Evolutionary conservation across 2,329 filamentous ascomycete genomes (phyloP).

Genomic region (Ceratocystis destructans): DNA sequence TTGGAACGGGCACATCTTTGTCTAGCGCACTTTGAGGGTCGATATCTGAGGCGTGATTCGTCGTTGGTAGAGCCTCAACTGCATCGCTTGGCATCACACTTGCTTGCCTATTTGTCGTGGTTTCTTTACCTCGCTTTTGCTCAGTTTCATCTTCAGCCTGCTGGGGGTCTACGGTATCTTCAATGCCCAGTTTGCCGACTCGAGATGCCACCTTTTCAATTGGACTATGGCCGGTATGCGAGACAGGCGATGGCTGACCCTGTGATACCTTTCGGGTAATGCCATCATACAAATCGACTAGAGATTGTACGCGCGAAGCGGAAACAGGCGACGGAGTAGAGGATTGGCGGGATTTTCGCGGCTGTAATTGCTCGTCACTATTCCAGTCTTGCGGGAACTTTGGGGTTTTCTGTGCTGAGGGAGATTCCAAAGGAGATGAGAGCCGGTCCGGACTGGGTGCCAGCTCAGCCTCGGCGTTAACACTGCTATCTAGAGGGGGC

Average conservation of each 20-base stretch:
- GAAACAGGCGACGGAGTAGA: slow-evolving; percentile 5
- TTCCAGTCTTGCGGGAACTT: not conserved
- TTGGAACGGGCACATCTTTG: not conserved
- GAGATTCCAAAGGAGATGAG: not conserved
- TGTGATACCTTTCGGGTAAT: slow-evolving; percentile 24
- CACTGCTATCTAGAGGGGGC: not conserved
- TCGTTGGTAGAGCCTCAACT: not conserved
- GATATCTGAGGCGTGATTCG: not conserved
- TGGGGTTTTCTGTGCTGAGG: not conserved
- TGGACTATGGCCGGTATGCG: not conserved
- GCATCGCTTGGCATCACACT: not conserved
- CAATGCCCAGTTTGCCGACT: not conserved
- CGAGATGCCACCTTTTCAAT: not conserved
- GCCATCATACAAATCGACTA: slow-evolving; percentile 39
- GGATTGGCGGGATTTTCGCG: slow-evolving; percentile 8
- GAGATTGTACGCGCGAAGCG: slow-evolving; percentile 30
- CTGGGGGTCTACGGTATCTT: not conserved
- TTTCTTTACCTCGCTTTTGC: not conserved
- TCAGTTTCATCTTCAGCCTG: too few relatives aligned
- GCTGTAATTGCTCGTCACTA: slow-evolving; percentile 7
- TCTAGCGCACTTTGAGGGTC: not conserved
- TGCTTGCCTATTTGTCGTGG: not conserved
- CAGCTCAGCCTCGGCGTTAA: not conserved
- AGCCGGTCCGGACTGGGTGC: not conserved
- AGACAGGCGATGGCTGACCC: not conserved